Conservation (phyloP, 179 eudicot genomes). For the Sideroxylon spinosum region DNA sequence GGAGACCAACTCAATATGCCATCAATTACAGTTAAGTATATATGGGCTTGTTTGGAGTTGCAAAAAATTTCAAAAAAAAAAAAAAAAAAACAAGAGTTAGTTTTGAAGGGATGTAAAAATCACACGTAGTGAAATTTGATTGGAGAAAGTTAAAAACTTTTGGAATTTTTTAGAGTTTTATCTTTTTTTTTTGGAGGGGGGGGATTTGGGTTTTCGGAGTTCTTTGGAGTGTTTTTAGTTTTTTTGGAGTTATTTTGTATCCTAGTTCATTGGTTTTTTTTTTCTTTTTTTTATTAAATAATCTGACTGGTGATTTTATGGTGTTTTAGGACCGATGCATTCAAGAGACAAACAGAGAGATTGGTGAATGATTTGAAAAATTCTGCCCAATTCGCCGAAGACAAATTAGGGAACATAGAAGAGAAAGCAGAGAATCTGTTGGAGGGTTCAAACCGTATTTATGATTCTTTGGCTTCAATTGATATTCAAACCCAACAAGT, state of each 20-base stretch:
- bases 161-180: too few species aligned
- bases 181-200: too few species aligned
- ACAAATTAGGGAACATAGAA: slow-evolving; percentile 51
- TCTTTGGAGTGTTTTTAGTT: too few species aligned
- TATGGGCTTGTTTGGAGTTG: too few species aligned
- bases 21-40: slow-evolving; percentile 63
- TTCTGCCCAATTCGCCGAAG: slow-evolving; percentile 59
- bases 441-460: slow-evolving; percentile 36
- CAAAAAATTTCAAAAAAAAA: too few species aligned
- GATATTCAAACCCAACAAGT: slow-evolving; percentile 47
- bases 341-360: slow-evolving; percentile 59
- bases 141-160: too few species aligned
- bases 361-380: slow-evolving; percentile 65
- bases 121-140: too few species aligned
- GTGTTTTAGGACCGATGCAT: slow-evolving; percentile 54
- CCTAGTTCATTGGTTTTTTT: not conserved
- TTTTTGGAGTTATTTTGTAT: too few species aligned
- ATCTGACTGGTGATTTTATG: not conserved
- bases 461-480: slow-evolving; percentile 48
- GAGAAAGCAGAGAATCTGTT: slow-evolving; percentile 46
- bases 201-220: too few species aligned
- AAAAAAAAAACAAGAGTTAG: too few species aligned
- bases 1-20: slow-evolving; percentile 60
- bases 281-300: not conserved
- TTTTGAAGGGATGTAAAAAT: too few species aligned